These are phyloP conservation scores for Phlyctochytrium planicorne DNA, from an alignment of 192 early-diverging fungal genomes.

Conservation along the genomic window DNA sequence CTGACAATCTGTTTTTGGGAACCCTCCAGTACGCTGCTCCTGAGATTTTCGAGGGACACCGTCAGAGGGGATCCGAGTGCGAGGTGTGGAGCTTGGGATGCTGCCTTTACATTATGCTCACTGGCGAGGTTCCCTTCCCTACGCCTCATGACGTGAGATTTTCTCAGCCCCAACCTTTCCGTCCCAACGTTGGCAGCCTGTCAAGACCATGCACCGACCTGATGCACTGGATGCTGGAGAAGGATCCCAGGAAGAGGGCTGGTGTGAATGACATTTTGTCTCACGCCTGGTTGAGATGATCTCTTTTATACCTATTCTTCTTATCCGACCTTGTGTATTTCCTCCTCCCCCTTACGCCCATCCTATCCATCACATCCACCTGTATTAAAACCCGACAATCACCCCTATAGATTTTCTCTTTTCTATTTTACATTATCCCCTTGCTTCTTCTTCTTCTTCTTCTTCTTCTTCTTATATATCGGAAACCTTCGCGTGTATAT, in stretches of 20 bases:
- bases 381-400: too few species aligned
- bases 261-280: constrained; percentile 59
- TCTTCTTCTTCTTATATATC: too few species aligned
- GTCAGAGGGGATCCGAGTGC: constrained; percentile 48
- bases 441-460: not conserved
- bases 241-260: constrained; percentile 55
- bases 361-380: too few species aligned
- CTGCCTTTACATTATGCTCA: constrained; percentile 58
- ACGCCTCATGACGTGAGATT: constrained; percentile 24
- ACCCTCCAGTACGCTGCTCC: constrained; percentile 56
- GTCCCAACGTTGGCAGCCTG: too few species aligned
- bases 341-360: too few species aligned
- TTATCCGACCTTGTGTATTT: too few species aligned
- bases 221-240: constrained; percentile 66
- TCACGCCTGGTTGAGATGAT: constrained; percentile 44
- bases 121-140: constrained; percentile 50
- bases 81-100: constrained; percentile 63
- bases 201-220: constrained; percentile 54
- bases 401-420: too few species aligned
- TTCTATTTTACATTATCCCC: too few species aligned
- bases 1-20: constrained; percentile 9
- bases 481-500: too few species aligned
- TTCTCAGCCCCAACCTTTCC: not conserved
- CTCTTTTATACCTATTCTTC: too few species aligned
- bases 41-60: constrained; percentile 51